Base-by-base conservation (phyloP, 768 basidiomycete genomes). In the Stropharia rugosoannulata region DNA sequence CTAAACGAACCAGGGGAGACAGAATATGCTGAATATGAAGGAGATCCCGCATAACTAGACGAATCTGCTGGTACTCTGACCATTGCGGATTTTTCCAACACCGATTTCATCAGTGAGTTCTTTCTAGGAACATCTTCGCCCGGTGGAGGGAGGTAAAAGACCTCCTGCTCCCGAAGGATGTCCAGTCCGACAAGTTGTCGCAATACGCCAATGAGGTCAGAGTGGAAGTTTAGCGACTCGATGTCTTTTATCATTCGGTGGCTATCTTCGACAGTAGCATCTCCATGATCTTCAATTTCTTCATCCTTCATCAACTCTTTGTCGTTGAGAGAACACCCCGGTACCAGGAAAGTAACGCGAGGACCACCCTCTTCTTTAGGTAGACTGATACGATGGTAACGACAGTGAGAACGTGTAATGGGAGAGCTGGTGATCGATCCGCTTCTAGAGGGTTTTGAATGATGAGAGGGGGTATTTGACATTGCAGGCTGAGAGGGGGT, bases 401-500 rank as follows among this genome's bases (percentile, higher is more conserved):
- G 82, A 60, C 87, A 89, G 51, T 87, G 78, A 3, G 87, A 87
- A 5, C 87, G 80, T 13, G 86, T 87, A 6, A 83, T 78, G 0
- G 83, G 84, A 2, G 83, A 77, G 51, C 41, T 59, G 18, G 45
- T 48, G 11, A 54, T 32, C 10, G 53, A 54, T 3, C 37, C 45
- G 40, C 11, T 37, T 35, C 43, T 16, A 40, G 35, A 22, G 6
- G 45, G 37, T 44, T 45, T 54, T 47, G 53, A 41, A 29, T 27
- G 51, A 43, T 35, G 40, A 16, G 51, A 42, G 11, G 55, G 36
- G 63, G 52, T 42, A 43, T 36, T 10, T 7, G 25, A 11, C 13
- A 19, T 45, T 5, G 51, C 18, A 10, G 51, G 11, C 2, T 22
- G 22, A 22, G 22, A 22, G 22, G 22, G 22, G 22, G 51, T 1